Evolutionary conservation across 345 rosid species (phyloP).

Genomic region (Aquilaria sinensis): DNA sequence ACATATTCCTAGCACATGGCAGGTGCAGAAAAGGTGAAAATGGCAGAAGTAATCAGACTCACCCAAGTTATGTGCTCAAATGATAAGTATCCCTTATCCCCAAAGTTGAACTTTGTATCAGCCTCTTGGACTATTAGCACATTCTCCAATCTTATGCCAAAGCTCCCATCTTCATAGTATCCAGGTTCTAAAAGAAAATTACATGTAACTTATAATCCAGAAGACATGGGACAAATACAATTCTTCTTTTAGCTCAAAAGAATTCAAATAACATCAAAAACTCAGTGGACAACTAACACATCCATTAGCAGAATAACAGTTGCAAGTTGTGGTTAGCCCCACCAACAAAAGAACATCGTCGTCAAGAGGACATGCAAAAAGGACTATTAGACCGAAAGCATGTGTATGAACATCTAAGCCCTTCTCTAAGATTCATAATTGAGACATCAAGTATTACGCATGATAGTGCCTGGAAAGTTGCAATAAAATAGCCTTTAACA

Average conservation of each 20-base stretch:
- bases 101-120: constrained; percentile 74
- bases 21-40: constrained; percentile 2
- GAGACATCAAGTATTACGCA: no score
- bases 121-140: constrained; percentile 75
- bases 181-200: constrained; percentile 66
- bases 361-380: no score
- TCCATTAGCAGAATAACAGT: no score
- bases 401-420: no score
- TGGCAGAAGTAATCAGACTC: constrained; percentile 14
- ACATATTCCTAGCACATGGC: background rate
- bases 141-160: constrained; percentile 95
- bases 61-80: constrained; percentile 99
- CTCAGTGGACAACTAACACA: background rate
- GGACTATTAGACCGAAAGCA: no score
- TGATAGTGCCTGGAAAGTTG: no score
- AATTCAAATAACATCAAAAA: background rate
- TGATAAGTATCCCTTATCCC: constrained; percentile 80
- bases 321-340: no score
- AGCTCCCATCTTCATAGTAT: constrained; percentile 89
- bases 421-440: no score
- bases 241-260: background rate
- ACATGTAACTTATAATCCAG: background rate
- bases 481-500: no score
- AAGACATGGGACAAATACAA: background rate
- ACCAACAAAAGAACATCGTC: no score